Base-by-base conservation (phyloP, 2,329 filamentous ascomycete species). In the Penicillium verrucosum region DNA sequence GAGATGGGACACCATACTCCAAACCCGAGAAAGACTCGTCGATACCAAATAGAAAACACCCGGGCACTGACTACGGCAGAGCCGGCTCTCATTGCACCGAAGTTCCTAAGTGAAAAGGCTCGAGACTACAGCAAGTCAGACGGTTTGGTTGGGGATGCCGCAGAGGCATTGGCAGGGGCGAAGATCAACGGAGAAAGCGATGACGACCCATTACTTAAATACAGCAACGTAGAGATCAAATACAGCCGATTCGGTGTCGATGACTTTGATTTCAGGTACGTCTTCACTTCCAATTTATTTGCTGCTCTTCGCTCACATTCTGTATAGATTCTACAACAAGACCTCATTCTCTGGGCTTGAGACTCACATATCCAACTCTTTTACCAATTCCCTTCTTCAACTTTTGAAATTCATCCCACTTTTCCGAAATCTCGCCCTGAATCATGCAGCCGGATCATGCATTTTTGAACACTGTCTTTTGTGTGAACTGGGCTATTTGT, bases 181-280 rank as follows among this genome's bases (percentile, higher is more conserved):
- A 86, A 89, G 53, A 79, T 93, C 4, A 87, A 89, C 60, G 81
- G 80, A 40, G 88, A 88, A 61, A 84, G 88, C 54, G 89, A 90
- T 61, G 85, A 89, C 40, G 92, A 96, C 55, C 89, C 94, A 5
- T 89, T 93, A 23, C 84, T 89, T 9, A 90, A 94, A 78, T 99
- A 99, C 73, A 87, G 89, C 62, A 92, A 92, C 67, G 89, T 97
- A 11, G 93, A 97, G 73, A 99, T 99, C 77, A 97, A 97, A 72
- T 99, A 97, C 78, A 97, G 93, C 80, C 95, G 92, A 71, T 99
- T 97, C 73, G 94, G 94, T 21, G 92, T 99, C n/a, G 93, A 97
- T 68, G 95, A 99, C 73, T 99, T 99, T 72, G 94, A 99, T 73
- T 99, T 99, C 75, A 89, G 89, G 86, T 97, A 89, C 12, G 74